Conservation (phyloP, 805 yeast genomes). For the Candida namnaoensis region DNA sequence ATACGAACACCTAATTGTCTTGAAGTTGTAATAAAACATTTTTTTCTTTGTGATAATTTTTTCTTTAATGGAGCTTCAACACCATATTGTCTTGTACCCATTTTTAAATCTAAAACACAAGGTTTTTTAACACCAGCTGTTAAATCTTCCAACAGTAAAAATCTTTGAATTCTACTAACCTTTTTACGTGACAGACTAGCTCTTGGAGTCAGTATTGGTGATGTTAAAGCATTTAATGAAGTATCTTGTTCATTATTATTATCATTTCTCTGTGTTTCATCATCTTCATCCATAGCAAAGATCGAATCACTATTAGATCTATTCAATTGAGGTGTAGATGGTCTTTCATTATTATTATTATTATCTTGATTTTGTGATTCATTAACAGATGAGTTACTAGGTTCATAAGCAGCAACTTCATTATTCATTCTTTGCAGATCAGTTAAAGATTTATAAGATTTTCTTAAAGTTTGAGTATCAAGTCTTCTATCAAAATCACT, state of each 20-base stretch:
- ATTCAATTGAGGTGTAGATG: constrained; percentile 1
- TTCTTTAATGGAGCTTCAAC: constrained; percentile 76
- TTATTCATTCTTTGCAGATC: constrained; percentile 12
- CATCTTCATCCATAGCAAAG: constrained; percentile 38
- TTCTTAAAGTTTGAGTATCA: constrained; percentile 5
- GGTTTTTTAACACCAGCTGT: constrained; percentile 79
- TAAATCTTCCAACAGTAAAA: constrained; percentile 82
- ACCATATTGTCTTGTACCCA: constrained; percentile 99
- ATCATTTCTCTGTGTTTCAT: constrained; percentile 10
- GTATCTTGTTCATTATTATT: constrained; percentile 3
- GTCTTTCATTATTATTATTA: constrained; percentile 1
- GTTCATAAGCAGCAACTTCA: constrained; percentile 3
- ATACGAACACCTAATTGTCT: constrained; percentile 79
- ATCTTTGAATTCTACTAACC: constrained; percentile 62
- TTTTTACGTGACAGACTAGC: constrained; percentile 19
- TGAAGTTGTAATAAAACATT: constrained; percentile 79
- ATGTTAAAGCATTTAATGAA: constrained; percentile 5
- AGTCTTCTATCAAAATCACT: constrained; percentile 11
- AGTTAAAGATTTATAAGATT: constrained; percentile 15
- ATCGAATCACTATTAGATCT: constrained; percentile 24
- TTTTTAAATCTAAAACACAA: constrained; percentile 88
- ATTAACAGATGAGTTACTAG: too few species aligned
- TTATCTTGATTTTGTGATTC: background rate
- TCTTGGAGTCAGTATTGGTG: constrained; percentile 12
- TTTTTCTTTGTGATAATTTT: constrained; percentile 68